phyloP scores from a whole-genome alignment of 192 early-diverging fungal genomes.

The Endogone sp. region DNA sequence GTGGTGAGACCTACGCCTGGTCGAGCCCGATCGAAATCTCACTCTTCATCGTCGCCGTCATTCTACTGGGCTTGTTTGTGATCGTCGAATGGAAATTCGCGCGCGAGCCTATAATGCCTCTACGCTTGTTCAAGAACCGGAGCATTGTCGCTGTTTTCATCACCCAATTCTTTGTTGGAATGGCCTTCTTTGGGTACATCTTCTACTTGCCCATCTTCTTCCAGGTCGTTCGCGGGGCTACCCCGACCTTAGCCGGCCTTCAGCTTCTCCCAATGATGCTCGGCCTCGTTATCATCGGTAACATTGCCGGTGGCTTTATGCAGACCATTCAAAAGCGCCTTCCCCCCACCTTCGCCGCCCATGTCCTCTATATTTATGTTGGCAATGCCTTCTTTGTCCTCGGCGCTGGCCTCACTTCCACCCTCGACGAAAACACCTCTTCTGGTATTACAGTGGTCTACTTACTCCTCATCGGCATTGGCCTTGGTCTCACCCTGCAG shows the following conservation, averaged over 20 bases:
- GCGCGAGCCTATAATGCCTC: constrained; percentile 71
- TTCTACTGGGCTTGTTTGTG: constrained; percentile 49
- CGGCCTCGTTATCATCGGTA: constrained; percentile 54
- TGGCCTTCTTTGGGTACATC: constrained; percentile 55
- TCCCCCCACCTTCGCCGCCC: constrained; percentile 52
- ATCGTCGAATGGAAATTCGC: constrained; percentile 62
- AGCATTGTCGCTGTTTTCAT: constrained; percentile 54
- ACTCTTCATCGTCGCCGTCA: constrained; percentile 41
- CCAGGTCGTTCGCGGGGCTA: constrained; percentile 66
- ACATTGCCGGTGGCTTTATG: constrained; percentile 59
- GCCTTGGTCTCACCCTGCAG: constrained; percentile 72
- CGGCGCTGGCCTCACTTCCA: constrained; percentile 57
- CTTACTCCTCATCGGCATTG: constrained; percentile 66
- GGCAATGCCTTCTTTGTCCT: constrained; percentile 53
- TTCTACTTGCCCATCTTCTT: constrained; percentile 84
- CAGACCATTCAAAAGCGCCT: constrained; percentile 46
- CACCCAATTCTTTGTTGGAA: constrained; percentile 61
- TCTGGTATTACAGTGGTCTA: constrained; percentile 54
- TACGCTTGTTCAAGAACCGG: constrained; percentile 58
- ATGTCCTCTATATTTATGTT: constrained; percentile 58
- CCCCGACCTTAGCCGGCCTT: constrained; percentile 68
- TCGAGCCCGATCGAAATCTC: constrained; percentile 51
- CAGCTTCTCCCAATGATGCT: constrained; percentile 72
- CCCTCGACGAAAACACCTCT: constrained; percentile 40
- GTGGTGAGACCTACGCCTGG: constrained; percentile 73